Percentiles rank a stretch among this genome's conserved stretches.
phyloP scores from a whole-genome alignment of 169 alveolate species.

The Cryptosporidium parvum region DNA sequence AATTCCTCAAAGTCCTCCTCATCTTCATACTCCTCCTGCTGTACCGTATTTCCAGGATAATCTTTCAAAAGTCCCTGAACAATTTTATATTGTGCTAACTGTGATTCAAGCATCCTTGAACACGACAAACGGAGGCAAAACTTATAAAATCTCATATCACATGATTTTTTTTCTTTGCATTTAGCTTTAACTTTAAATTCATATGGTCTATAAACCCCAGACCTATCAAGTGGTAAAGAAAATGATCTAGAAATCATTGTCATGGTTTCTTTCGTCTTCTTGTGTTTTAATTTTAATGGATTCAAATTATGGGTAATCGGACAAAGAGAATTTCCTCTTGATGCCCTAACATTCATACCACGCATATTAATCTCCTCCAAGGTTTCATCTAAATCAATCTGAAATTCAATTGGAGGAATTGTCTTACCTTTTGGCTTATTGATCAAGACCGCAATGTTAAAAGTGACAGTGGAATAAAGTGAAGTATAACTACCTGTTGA shows the following conservation, averaged over 20 bases:
- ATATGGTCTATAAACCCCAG: slow-evolving; percentile 51
- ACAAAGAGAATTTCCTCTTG: slow-evolving; percentile 36
- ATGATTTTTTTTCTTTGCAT: slow-evolving; percentile 18
- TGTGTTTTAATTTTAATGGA: slow-evolving; percentile 12
- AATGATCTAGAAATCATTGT: slow-evolving; percentile 38
- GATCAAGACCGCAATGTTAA: slow-evolving; percentile 1
- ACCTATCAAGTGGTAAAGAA: slow-evolving; percentile 63
- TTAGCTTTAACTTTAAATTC: slow-evolving; percentile 51
- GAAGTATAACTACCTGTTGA: slow-evolving; percentile 41
- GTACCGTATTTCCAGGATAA: neutral
- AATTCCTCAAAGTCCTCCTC: slow-evolving; percentile 12
- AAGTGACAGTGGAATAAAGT: slow-evolving; percentile 45
- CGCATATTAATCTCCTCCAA: slow-evolving; percentile 44
- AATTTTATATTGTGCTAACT: slow-evolving; percentile 31
- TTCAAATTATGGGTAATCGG: slow-evolving; percentile 22
- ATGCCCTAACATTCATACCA: neutral
- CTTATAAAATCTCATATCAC: slow-evolving; percentile 29
- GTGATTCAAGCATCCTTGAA: slow-evolving; percentile 65
- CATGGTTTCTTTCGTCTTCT: slow-evolving; percentile 7
- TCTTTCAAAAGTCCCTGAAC: slow-evolving; percentile 17
- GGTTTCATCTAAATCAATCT: slow-evolving; percentile 53
- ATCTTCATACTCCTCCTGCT: slow-evolving; percentile 4
- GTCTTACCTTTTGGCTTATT: slow-evolving; percentile 3
- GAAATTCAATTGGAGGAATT: slow-evolving; percentile 42
- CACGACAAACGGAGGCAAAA: slow-evolving; percentile 52